phyloP scores from a whole-genome alignment of 106 monocot genomes.

The Hemerocallis citrina region DNA sequence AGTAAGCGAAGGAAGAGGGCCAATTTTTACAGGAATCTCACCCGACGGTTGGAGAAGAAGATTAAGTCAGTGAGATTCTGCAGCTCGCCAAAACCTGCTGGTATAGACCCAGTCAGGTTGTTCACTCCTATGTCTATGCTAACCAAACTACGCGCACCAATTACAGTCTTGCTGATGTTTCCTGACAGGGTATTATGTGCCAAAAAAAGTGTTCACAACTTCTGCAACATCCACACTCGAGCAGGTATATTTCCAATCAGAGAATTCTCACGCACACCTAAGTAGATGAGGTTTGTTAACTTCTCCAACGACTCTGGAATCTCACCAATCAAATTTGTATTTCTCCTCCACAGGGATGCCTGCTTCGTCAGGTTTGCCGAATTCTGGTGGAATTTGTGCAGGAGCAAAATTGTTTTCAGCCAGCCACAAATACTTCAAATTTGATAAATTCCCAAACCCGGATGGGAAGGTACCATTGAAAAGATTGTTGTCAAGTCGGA shows the following conservation, averaged over 20 bases:
- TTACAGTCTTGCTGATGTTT: slow-evolving; percentile 15
- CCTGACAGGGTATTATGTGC: slow-evolving; percentile 20
- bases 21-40: slow-evolving; percentile 34
- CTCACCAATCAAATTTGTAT: slow-evolving; percentile 26
- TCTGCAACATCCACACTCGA: slow-evolving; percentile 28
- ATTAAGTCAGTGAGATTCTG: slow-evolving; percentile 14
- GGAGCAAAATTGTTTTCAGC: slow-evolving; percentile 33
- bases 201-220: slow-evolving; percentile 14
- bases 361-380: slow-evolving; percentile 41
- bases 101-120: slow-evolving; percentile 34
- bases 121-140: slow-evolving; percentile 39
- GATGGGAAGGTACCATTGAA: slow-evolving; percentile 37
- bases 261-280: slow-evolving; percentile 24
- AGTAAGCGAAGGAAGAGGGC: slow-evolving; percentile 19
- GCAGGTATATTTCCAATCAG: slow-evolving; percentile 32
- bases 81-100: slow-evolving; percentile 25
- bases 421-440: slow-evolving; percentile 23
- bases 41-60: slow-evolving; percentile 38
- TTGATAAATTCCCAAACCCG: slow-evolving; percentile 27
- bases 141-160: slow-evolving; percentile 9
- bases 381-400: slow-evolving; percentile 21
- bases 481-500: slow-evolving; percentile 43
- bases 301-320: slow-evolving; percentile 22
- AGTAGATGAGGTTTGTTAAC: slow-evolving; percentile 7
- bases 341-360: slow-evolving; percentile 14